Percentiles rank a stretch among this genome's conserved stretches.
phyloP scores from a whole-genome alignment of 805 yeast species.

The Saccharomycopsis lassenensis region DNA sequence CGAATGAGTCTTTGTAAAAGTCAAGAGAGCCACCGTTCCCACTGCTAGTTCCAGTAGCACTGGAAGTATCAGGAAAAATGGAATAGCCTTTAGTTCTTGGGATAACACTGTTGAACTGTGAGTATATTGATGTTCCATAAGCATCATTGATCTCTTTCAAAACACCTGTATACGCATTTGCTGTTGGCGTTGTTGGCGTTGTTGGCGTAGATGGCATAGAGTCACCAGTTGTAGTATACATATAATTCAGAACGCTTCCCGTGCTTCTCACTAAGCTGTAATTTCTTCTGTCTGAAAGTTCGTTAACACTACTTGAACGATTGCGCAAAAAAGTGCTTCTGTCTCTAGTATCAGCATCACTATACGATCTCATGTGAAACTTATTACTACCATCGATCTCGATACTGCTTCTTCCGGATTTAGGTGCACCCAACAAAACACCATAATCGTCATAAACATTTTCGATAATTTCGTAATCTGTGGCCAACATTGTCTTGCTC shows the following conservation, averaged over 20 bases:
- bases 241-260: neutral
- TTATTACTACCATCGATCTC: neutral
- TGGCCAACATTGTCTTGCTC: constrained; percentile 50
- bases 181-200: neutral
- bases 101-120: constrained; percentile 15
- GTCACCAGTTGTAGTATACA: too few relatives aligned
- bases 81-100: neutral
- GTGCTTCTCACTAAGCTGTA: too few relatives aligned
- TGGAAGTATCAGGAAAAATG: neutral
- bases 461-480: constrained; percentile 48
- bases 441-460: constrained; percentile 14
- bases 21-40: constrained; percentile 3
- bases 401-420: neutral
- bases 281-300: neutral
- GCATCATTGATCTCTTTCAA: constrained; percentile 10
- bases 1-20: constrained; percentile 15
- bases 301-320: constrained; percentile 7
- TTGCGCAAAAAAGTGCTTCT: neutral
- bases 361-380: neutral
- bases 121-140: constrained; percentile 15
- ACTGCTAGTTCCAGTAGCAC: neutral
- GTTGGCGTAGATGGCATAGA: too few relatives aligned
- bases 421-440: too few relatives aligned
- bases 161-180: constrained; percentile 1
- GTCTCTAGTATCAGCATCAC: neutral